phyloP scores from a whole-genome alignment of 345 rosid species.

The Dipteronia dyeriana region DNA sequence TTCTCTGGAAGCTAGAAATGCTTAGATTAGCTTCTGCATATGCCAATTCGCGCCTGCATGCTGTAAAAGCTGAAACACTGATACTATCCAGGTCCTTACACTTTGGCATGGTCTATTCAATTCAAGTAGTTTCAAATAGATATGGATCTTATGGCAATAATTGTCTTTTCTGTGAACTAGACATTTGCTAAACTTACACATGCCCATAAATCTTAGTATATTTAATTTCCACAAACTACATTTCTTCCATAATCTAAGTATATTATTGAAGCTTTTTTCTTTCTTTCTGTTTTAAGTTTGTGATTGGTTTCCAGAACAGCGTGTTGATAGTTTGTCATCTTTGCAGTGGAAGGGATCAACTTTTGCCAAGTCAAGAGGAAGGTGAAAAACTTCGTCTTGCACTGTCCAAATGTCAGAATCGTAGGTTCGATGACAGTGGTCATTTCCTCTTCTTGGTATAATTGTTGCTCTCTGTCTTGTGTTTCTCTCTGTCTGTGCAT shows the following conservation, averaged over 20 bases:
- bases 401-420: slow-evolving; percentile 52
- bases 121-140: background rate
- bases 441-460: slow-evolving; percentile 85
- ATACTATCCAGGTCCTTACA: slow-evolving; percentile 55
- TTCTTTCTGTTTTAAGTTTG: background rate
- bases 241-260: background rate
- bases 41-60: slow-evolving; percentile 73
- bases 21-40: slow-evolving; percentile 61
- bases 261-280: slow-evolving; percentile 1
- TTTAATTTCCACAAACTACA: background rate
- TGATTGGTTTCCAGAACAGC: slow-evolving; percentile 7
- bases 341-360: slow-evolving; percentile 74
- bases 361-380: slow-evolving; percentile 72
- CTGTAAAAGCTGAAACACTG: slow-evolving; percentile 64
- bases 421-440: slow-evolving; percentile 55
- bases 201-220: background rate
- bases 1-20: slow-evolving; percentile 77
- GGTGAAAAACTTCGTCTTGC: slow-evolving; percentile 50
- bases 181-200: background rate
- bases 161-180: background rate
- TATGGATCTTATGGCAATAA: background rate
- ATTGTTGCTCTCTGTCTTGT: slow-evolving; percentile 22
- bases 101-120: background rate
- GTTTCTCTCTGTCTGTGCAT: background rate
- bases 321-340: background rate